These are phyloP conservation scores for Blastobotrys parvus DNA, from an alignment of 805 yeast genomes.

Conservation along the genomic window DNA sequence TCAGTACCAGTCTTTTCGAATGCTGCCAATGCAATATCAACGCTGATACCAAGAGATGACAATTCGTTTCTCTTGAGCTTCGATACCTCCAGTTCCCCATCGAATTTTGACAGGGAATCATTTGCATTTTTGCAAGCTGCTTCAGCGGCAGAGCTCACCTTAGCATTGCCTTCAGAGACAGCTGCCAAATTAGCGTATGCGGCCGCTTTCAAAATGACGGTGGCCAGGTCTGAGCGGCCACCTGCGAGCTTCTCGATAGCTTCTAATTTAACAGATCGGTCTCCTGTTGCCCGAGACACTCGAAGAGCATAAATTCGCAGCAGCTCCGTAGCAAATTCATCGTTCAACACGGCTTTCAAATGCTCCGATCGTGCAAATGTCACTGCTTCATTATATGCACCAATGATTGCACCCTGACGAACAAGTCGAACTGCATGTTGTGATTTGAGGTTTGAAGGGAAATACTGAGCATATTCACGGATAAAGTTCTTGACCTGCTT, in stretches of 20 bases:
- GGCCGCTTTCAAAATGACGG: background rate
- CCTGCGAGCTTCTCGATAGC: background rate
- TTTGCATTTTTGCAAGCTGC: background rate
- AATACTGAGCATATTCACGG: constrained; percentile 14
- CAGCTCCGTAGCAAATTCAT: background rate
- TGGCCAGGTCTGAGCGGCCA: background rate
- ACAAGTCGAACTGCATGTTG: constrained; percentile 17
- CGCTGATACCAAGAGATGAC: no score
- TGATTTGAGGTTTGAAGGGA: constrained; percentile 12
- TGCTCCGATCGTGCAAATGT: background rate
- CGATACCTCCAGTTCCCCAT: background rate
- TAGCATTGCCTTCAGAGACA: background rate
- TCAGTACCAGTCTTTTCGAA: no score
- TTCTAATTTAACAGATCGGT: background rate
- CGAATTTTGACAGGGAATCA: background rate
- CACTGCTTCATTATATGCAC: constrained; percentile 12
- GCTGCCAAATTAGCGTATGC: background rate
- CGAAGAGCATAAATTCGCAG: constrained; percentile 1
- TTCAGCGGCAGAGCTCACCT: background rate
- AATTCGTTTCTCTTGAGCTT: background rate
- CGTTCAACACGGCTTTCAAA: background rate
- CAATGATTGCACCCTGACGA: constrained; percentile 20
- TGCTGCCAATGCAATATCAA: no score
- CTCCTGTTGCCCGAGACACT: background rate
- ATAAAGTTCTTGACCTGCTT: constrained; percentile 11